Evolutionary conservation across 2,329 filamentous ascomycete species (phyloP).

Genomic region (Clarireedia hainanense): DNA sequence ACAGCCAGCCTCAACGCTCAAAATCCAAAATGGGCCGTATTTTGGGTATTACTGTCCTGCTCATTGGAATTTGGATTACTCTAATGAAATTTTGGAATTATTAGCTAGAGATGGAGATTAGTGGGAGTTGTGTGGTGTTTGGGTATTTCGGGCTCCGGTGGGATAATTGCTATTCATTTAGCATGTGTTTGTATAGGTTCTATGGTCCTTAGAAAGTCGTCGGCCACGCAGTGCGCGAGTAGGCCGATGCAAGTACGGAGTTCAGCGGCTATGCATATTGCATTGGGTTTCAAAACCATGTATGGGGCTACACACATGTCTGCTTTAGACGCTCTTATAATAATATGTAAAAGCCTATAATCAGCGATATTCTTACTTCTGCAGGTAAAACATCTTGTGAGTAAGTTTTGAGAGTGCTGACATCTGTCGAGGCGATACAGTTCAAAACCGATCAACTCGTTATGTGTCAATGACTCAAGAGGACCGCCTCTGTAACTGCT

Average conservation of each 20-base stretch:
- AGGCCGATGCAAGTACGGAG: conserved; percentile 14
- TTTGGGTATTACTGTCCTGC: conserved; percentile 10
- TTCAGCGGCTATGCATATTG: conserved; percentile 10
- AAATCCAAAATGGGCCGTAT: conserved; percentile 10
- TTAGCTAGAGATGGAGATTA: not conserved
- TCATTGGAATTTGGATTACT: conserved; percentile 13
- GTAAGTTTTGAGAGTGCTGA: too few species aligned
- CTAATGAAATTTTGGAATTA: not conserved
- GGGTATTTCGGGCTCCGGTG: not conserved
- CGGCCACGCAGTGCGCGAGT: conserved; percentile 24
- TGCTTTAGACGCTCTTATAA: conserved; percentile 3
- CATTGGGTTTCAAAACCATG: conserved; percentile 7
- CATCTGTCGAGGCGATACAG: too few species aligned
- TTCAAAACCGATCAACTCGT: too few species aligned
- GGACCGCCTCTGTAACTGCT: not conserved
- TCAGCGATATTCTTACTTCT: not conserved
- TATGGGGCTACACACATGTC: not conserved
- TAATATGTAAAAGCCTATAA: conserved; percentile 1
- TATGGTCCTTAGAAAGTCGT: conserved; percentile 12
- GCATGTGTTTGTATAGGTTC: not conserved
- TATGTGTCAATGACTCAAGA: too few species aligned
- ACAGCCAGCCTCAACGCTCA: not conserved
- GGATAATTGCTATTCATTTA: not conserved
- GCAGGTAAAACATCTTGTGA: too few species aligned
- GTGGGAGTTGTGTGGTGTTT: not conserved